Conservation (phyloP, 768 basidiomycete genomes). For the Strobilomyces dryophilus region DNA sequence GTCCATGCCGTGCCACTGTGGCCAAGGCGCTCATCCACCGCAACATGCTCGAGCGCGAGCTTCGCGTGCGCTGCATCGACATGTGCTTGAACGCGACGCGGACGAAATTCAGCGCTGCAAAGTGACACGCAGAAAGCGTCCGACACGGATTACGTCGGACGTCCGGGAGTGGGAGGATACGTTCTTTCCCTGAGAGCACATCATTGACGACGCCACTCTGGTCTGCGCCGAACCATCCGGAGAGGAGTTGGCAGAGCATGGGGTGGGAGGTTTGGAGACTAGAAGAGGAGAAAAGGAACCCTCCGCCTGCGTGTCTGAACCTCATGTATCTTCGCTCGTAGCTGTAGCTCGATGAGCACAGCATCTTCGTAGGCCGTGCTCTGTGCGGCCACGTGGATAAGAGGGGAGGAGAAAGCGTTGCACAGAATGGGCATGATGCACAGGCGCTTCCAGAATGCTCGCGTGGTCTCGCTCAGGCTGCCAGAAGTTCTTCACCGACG, state of each 20-base stretch:
- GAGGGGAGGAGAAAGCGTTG: slow-evolving; percentile 8
- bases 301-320: not conserved
- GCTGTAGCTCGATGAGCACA: slow-evolving; percentile 5
- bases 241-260: slow-evolving; percentile 16
- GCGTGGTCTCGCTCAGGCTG: not conserved
- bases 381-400: slow-evolving; percentile 10
- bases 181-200: slow-evolving; percentile 31
- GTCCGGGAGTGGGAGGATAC: slow-evolving; percentile 42
- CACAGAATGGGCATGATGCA: slow-evolving; percentile 10
- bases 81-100: slow-evolving; percentile 39
- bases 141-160: slow-evolving; percentile 44
- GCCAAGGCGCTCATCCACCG: slow-evolving; percentile 6
- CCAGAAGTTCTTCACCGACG: not conserved
- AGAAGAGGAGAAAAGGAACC: not conserved
- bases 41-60: not conserved
- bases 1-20: slow-evolving; percentile 11
- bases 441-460: slow-evolving; percentile 3
- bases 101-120: slow-evolving; percentile 61
- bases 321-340: slow-evolving; percentile 15
- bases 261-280: not conserved
- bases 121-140: slow-evolving; percentile 47
- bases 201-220: slow-evolving; percentile 13
- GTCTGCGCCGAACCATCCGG: slow-evolving; percentile 10
- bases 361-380: not conserved
- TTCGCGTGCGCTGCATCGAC: slow-evolving; percentile 1